Evolutionary conservation across 1,284 basidiomycete genomes (phyloP).

Genomic region (Chondrostereum purpureum): DNA sequence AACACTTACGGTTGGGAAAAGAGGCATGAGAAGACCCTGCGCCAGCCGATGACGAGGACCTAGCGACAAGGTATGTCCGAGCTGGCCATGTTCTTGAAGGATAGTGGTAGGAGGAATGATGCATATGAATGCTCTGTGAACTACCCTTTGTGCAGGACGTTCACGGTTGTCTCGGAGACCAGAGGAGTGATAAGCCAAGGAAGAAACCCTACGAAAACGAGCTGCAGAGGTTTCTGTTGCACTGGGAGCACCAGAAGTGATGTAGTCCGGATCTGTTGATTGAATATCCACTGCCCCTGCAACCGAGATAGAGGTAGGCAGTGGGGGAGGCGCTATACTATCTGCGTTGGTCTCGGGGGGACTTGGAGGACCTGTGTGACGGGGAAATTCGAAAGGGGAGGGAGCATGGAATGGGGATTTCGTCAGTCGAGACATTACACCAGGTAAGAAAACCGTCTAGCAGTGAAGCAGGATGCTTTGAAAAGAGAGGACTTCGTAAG

Average conservation of each 20-base stretch:
- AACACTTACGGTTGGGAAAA: conserved; percentile 64
- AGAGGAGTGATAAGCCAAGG: conserved; percentile 53
- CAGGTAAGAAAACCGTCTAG: conserved; percentile 9
- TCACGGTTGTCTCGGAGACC: conserved; percentile 43
- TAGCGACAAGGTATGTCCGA: conserved; percentile 52
- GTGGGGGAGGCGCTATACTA: conserved; percentile 16
- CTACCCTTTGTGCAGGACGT: conserved; percentile 34
- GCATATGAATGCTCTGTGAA: conserved; percentile 53
- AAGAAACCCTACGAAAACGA: conserved; percentile 40
- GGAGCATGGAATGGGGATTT: conserved; percentile 42
- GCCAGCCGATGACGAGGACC: conserved; percentile 56
- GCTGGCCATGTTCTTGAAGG: conserved; percentile 50
- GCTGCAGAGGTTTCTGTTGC: conserved; percentile 24
- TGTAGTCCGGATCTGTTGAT: conserved; percentile 6
- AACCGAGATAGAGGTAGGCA: conserved; percentile 17
- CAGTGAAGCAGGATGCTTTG: conserved; percentile 2
- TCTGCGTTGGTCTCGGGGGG: conserved; percentile 52
- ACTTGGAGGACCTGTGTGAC: conserved; percentile 39
- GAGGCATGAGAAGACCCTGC: conserved; percentile 67
- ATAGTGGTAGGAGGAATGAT: conserved; percentile 61
- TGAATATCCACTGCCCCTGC: conserved; percentile 14
- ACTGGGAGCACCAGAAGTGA: conserved; percentile 1
- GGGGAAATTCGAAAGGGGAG: conserved; percentile 42
- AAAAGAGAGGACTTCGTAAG: conserved; percentile 6
- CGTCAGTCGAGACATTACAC: conserved; percentile 42